A percentile compares a stretch with the other conserved stretches of the same genome.
Evolutionary conservation across 1,284 basidiomycete genomes (phyloP).

Genomic region (Microbotryum intermedium): DNA sequence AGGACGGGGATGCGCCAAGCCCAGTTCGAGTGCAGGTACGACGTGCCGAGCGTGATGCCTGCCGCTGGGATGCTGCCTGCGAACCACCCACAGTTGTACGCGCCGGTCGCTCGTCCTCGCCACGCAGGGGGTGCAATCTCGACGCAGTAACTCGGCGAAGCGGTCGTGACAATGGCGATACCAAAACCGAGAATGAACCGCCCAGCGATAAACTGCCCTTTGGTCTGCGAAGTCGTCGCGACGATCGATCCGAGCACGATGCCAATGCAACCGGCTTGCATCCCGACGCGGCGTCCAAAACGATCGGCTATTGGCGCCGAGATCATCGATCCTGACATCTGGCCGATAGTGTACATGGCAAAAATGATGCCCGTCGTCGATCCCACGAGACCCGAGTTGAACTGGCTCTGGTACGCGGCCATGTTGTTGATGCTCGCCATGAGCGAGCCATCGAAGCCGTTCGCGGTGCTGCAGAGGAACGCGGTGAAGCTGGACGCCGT

Average conservation of each 20-base stretch:
- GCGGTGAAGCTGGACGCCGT: constrained; percentile 26
- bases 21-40: constrained; percentile 37
- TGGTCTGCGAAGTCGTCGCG: too few species aligned
- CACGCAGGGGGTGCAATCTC: constrained; percentile 57
- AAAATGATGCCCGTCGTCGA: constrained; percentile 32
- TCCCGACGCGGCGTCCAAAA: constrained; percentile 35
- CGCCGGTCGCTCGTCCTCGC: constrained; percentile 52
- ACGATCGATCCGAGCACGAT: too few species aligned
- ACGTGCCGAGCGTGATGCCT: constrained; percentile 38
- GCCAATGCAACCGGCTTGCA: too few species aligned
- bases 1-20: constrained; percentile 37
- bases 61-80: constrained; percentile 38
- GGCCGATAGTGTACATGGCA: constrained; percentile 24
- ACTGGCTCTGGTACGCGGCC: constrained; percentile 33
- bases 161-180: constrained; percentile 44
- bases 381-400: constrained; percentile 34
- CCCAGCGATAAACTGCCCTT: neutral
- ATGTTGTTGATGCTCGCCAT: constrained; percentile 33
- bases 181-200: constrained; percentile 34
- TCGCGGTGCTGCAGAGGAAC: constrained; percentile 34
- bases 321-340: constrained; percentile 25
- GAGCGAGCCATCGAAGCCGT: constrained; percentile 32
- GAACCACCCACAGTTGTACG: constrained; percentile 46
- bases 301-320: constrained; percentile 40
- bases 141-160: constrained; percentile 47